Base-by-base conservation (phyloP, 371 early-diverging fungal genomes). In the Circinella minor region DNA sequence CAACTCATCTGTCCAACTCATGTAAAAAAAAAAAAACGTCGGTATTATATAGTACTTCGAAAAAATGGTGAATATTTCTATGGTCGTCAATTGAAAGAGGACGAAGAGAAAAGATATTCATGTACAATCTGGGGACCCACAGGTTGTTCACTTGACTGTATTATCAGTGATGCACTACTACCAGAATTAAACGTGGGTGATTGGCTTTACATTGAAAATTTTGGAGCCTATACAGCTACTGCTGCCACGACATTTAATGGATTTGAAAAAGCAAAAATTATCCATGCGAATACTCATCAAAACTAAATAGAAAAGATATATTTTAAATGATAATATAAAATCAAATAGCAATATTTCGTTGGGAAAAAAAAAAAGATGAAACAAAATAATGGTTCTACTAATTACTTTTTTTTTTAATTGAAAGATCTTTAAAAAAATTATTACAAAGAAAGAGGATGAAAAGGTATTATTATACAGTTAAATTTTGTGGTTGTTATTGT, bases 41-140 rank as follows among this genome's bases (percentile, higher is more conserved):
- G 27, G 27, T 27, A 27, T 27, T 27, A 60, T 36, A 2, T 38
- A 61, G 79, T 68, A 18, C 46, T 61, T 74, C 72, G 36, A 46
- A 72, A 71, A 59, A 65, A 65, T 43, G 48, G 63, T 43, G 27
- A 43, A 43, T 43, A 43, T 3, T 43, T 48, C 20, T 69, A 62
- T 49, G 54, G 62, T 63, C 60, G 68, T 43, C 61, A 55, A 55
- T 43, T 43, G 61, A 51, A 17, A 51, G n/a, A 51, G 3, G 47
- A 10, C n/a, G 61, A 13, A 77, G 77, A 51, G 49, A 66, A 7
- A 70, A 69, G 13, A 91, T 75, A 75, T 73, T 77, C 43, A 43
- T 89, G 92, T 82, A 91, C 89, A 75, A 84, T 97, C 68, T 97
- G 98, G 98, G 98, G 97, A 17, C 99, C 98, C 36, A 98, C 98